Conservation (phyloP, 2,329 filamentous ascomycete species). For the Talaromyces sp. region DNA sequence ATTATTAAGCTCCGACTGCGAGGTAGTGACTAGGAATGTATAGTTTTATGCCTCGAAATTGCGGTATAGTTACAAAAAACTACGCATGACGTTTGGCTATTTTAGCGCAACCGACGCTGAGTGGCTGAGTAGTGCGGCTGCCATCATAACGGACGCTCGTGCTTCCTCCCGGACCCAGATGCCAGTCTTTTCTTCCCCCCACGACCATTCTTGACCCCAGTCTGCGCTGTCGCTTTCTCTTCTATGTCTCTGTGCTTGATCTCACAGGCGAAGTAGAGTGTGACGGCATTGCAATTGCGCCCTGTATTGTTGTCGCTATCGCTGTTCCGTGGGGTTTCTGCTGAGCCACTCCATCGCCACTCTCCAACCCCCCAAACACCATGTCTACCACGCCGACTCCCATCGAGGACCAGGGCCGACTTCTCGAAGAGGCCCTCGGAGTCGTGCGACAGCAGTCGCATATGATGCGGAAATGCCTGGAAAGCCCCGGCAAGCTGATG, state of each 20-base stretch:
- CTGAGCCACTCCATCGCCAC: not conserved
- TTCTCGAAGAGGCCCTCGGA: constrained; percentile 93
- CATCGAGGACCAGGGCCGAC: constrained; percentile 76
- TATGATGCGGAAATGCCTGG: constrained; percentile 95
- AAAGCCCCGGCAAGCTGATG: constrained; percentile 98
- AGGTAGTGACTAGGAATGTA: too few species aligned
- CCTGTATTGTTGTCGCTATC: not conserved
- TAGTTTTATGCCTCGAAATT: not conserved
- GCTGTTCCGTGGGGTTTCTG: not conserved
- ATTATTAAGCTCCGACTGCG: not conserved
- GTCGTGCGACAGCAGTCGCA: constrained; percentile 96
- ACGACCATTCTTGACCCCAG: not conserved
- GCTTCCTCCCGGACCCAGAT: constrained; percentile 9
- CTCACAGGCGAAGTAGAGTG: not conserved
- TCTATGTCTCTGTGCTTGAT: not conserved
- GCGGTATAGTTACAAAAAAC: not conserved
- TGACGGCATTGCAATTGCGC: not conserved
- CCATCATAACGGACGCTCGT: constrained; percentile 9
- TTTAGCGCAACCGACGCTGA: constrained; percentile 8
- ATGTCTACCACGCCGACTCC: constrained; percentile 54
- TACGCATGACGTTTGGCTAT: not conserved
- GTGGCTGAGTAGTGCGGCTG: constrained; percentile 9
- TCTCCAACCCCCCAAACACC: constrained; percentile 13
- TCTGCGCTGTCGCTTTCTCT: not conserved
- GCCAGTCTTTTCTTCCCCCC: not conserved